Evolutionary conservation across 768 basidiomycete genomes (phyloP).

Genomic region (Russula sp.): DNA sequence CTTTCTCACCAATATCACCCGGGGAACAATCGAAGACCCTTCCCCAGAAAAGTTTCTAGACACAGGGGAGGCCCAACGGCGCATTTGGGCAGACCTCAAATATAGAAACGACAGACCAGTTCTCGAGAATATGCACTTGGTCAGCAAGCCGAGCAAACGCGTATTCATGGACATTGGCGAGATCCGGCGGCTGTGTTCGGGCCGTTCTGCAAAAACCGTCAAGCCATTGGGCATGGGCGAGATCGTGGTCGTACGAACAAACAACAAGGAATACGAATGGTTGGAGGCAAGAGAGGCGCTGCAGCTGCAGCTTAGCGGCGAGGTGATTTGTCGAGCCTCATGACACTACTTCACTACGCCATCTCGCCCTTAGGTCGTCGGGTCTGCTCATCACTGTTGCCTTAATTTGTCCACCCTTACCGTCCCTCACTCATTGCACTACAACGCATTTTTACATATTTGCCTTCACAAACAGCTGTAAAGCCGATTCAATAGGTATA

Average conservation of each 20-base stretch:
- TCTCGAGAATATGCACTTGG: conserved; percentile 67
- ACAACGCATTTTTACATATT: not conserved
- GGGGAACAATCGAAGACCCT: conserved; percentile 63
- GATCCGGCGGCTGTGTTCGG: conserved; percentile 72
- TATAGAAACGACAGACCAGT: conserved; percentile 89
- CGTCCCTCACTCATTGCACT: not conserved
- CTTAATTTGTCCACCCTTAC: not conserved
- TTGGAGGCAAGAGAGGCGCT: conserved; percentile 92
- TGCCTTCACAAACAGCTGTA: not conserved
- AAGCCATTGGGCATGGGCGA: conserved; percentile 89
- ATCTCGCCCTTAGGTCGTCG: not conserved
- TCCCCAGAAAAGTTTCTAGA: conserved; percentile 56
- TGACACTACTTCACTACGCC: not conserved
- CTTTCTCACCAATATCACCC: conserved; percentile 76
- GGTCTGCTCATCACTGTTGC: too few species aligned
- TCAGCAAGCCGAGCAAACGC: conserved; percentile 79
- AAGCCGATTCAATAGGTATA: not conserved
- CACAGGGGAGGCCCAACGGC: conserved; percentile 57
- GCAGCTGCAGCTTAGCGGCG: conserved; percentile 68
- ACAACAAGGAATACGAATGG: conserved; percentile 70
- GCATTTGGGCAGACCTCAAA: conserved; percentile 94
- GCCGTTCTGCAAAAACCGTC: conserved; percentile 72
- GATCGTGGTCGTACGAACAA: conserved; percentile 77
- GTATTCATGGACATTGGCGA: conserved; percentile 71
- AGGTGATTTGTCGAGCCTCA: conserved; percentile 76